Evolutionary conservation across 2,329 filamentous ascomycete species (phyloP), one percentile per base, ranked within the genome.

Genomic region (Cladosporium austrohemisphaericum): DNA sequence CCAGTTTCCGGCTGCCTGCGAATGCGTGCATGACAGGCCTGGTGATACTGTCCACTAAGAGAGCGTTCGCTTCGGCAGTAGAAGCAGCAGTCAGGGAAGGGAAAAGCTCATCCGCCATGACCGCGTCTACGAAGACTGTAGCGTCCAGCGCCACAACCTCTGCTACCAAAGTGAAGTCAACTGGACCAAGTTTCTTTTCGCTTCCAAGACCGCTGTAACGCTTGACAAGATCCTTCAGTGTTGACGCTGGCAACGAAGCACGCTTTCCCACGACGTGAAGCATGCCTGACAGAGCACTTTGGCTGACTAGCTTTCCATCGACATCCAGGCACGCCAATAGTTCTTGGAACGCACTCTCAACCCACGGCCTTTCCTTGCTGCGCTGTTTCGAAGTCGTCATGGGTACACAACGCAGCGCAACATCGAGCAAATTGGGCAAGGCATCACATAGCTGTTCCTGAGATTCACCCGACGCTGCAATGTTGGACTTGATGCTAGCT

Each of bases 61-160:
- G 16, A 23, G 13, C 4, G 9, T 22, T 11, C 6, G 36, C n/a
- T 37, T 25, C 32, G 6, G 23, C n/a, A 13, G 31, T 16, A 11
- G 16, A 22, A 9, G 5, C 23, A 11, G 18, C 16, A 11, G 41
- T 50, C 38, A 48, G 26, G 14, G 35, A 40, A 38, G 38, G 25
- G 49, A 51, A 51, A 11, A 51, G 19, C 25, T 51, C 32, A n/a
- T 46, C 19, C 20, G 23, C 33, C 23, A 38, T 19, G 11, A n/a
- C 32, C 11, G 40, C 11, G 25, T 55, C 55, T 7, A 74, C 62
- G 52, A 77, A 76, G 4, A 74, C 66, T 52, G 71, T 71, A 3
- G 71, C 57, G 54, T 77, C 73, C 43, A 75, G 68, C 18, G 65
- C 58, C 14, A 77, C 60, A n/a, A 75, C 59, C 23, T 68, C 66